Conservation (phyloP, 495 filamentous ascomycete species). For the Podospora appendiculata region DNA sequence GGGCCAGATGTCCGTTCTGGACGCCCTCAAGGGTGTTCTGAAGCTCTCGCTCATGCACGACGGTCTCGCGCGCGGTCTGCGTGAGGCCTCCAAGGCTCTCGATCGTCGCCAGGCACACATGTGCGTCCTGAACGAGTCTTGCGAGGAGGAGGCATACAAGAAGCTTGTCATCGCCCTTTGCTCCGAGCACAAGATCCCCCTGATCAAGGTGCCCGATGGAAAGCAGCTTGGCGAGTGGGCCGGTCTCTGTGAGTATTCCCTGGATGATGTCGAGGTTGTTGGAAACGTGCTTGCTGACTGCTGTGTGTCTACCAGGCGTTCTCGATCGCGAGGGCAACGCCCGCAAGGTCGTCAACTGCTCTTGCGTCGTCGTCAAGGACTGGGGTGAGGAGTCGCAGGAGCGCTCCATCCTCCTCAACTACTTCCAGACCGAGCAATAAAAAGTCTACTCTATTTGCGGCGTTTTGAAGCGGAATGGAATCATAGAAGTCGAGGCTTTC, state of each 20-base stretch:
- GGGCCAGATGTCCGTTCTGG: slow-evolving; percentile 95
- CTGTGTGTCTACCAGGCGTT: slow-evolving; percentile 53
- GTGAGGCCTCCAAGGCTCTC: slow-evolving; percentile 95
- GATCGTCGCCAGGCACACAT: slow-evolving; percentile 98
- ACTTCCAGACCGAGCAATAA: slow-evolving; percentile 86
- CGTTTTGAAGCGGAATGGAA: slow-evolving; percentile 16
- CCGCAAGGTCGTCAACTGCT: slow-evolving; percentile 99
- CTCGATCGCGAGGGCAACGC: slow-evolving; percentile 98
- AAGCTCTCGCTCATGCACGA: slow-evolving; percentile 99
- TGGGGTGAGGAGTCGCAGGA: slow-evolving; percentile 99
- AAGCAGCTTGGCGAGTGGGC: slow-evolving; percentile 99
- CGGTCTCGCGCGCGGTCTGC: slow-evolving; percentile 94
- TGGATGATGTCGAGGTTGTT: background rate
- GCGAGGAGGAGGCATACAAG: slow-evolving; percentile 99
- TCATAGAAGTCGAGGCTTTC: slow-evolving; percentile 24
- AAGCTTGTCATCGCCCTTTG: slow-evolving; percentile 97
- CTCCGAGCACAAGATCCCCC: slow-evolving; percentile 96
- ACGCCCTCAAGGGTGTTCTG: slow-evolving; percentile 94
- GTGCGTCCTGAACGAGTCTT: slow-evolving; percentile 98
- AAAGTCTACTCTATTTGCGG: slow-evolving; percentile 11
- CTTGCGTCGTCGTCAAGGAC: slow-evolving; percentile 96
- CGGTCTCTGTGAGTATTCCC: slow-evolving; percentile 78
- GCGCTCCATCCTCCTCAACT: slow-evolving; percentile 95
- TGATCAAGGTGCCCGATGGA: slow-evolving; percentile 99
- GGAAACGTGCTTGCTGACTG: slow-evolving; percentile 4